phyloP scores from a whole-genome alignment of 768 basidiomycete genomes.

The Macrolepiota dolichaula region DNA sequence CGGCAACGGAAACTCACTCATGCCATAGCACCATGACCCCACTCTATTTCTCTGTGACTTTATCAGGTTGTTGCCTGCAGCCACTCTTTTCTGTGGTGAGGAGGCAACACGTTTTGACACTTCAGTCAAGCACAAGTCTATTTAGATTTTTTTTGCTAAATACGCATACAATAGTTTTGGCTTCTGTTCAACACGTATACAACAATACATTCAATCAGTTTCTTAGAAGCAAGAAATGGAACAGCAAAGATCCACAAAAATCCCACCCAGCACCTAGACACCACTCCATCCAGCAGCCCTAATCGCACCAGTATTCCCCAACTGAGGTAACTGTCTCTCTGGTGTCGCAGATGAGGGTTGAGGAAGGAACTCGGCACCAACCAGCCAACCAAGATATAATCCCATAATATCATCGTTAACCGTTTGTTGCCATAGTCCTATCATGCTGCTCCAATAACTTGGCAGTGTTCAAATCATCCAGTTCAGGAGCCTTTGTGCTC shows the following conservation, averaged over 20 bases:
- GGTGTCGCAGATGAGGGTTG: slow-evolving; percentile 37
- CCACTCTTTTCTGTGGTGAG: too few species aligned
- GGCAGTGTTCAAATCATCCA: slow-evolving; percentile 85
- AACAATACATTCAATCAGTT: neutral
- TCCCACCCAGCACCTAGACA: slow-evolving; percentile 21
- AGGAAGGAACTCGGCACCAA: slow-evolving; percentile 79
- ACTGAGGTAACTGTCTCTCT: slow-evolving; percentile 45
- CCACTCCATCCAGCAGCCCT: slow-evolving; percentile 74
- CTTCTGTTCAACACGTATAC: neutral
- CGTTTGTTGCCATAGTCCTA: slow-evolving; percentile 41
- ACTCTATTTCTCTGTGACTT: too few species aligned
- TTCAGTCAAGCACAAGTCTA: too few species aligned
- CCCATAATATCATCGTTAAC: slow-evolving; percentile 81
- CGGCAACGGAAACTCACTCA: too few species aligned
- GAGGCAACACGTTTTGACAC: too few species aligned
- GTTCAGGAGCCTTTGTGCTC: slow-evolving; percentile 88
- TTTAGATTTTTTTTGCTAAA: too few species aligned
- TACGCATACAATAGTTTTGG: too few species aligned
- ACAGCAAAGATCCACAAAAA: neutral
- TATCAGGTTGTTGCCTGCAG: too few species aligned
- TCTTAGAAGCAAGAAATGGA: too few species aligned
- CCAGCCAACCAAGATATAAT: slow-evolving; percentile 88
- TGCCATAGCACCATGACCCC: too few species aligned
- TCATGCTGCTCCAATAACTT: slow-evolving; percentile 49
- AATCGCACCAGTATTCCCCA: slow-evolving; percentile 36